Evolutionary conservation across 1,284 basidiomycete species (phyloP), one percentile per base, ranked within the genome.

Genomic region (Lignosus rhinocerotis): DNA sequence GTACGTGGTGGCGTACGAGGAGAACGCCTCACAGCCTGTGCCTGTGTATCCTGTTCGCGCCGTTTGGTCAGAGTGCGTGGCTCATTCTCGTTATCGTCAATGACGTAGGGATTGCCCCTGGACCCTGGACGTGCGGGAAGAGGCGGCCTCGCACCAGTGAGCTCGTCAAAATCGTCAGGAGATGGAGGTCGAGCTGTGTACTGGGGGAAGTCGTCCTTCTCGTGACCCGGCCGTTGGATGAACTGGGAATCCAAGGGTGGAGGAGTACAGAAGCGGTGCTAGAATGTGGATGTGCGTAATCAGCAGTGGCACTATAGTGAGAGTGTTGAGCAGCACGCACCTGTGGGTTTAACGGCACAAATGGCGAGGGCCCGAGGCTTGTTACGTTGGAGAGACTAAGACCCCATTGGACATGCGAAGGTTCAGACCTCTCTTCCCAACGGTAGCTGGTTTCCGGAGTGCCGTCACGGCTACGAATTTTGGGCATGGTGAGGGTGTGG

Each of bases 181-280:
- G 48, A 42, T 6, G 51, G 12, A 9, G 45, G 5, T 19, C 41
- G 49, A 30, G 41, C 41, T 5, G 30, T 36, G 45, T 50, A 45
- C 30, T 46, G 42, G 2, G 53, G 55, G 10, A 56, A 58, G 16
- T 55, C 58, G 33, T 51, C 50, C 32, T 56, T 25, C 25, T 25
- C 25, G 6, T 38, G 16, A n/a, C 25, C 9, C 36, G 34, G 31
- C 14, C 10, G 17, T 14, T 55, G 55, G 14, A 49, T 50, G 31
- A 45, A 48, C 2, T 34, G 41, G 14, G 59, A 50, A 33, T 64
- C 62, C 33, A 61, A 30, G 1, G 59, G 59, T 6, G 59, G 59
- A 8, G 62, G 62, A 10, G 62, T 61, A 52, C 49, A 47, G 46
- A 57, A 61, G 1, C 62, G 56, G 36, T 61, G 62, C 62, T 63